phyloP scores from a whole-genome alignment of 805 yeast species.

The Kregervanrija delftensis region DNA sequence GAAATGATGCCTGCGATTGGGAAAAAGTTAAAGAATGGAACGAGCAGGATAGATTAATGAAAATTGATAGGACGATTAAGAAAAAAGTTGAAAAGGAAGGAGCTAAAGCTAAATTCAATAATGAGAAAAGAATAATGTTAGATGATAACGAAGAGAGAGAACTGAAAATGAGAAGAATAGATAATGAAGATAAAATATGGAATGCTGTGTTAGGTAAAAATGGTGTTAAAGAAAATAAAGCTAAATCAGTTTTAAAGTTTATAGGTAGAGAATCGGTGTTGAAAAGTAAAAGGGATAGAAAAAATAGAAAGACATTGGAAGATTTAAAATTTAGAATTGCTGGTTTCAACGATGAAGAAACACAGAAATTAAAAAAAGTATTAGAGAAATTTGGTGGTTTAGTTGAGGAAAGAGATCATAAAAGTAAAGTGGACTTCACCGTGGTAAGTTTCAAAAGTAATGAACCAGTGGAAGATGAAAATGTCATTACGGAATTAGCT shows the following conservation, averaged over 20 bases:
- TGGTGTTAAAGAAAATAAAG: background rate
- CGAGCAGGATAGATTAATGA: constrained; percentile 3
- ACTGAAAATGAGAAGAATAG: constrained; percentile 20
- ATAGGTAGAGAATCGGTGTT: background rate
- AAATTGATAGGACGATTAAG: constrained; percentile 5
- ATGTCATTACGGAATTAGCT: constrained; percentile 22
- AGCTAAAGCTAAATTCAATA: background rate
- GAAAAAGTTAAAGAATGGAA: constrained; percentile 15
- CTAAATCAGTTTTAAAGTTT: background rate
- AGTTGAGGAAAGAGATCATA: background rate
- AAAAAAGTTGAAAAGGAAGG: background rate
- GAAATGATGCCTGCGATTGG: constrained; percentile 35
- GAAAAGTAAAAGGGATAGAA: background rate
- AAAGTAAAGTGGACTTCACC: constrained; percentile 7
- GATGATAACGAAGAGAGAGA: constrained; percentile 15
- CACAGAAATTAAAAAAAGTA: constrained; percentile 17
- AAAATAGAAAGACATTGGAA: constrained; percentile 11
- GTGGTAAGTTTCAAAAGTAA: constrained; percentile 16
- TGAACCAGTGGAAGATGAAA: background rate
- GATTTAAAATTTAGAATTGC: constrained; percentile 12
- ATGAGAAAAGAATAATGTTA: background rate
- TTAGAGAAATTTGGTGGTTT: constrained; percentile 21
- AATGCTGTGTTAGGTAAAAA: background rate
- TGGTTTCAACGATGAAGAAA: constrained; percentile 16
- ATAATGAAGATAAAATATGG: constrained; percentile 9